Base-by-base conservation (phyloP, 208 protist genomes). In the Borovskyia barvae region DNA sequence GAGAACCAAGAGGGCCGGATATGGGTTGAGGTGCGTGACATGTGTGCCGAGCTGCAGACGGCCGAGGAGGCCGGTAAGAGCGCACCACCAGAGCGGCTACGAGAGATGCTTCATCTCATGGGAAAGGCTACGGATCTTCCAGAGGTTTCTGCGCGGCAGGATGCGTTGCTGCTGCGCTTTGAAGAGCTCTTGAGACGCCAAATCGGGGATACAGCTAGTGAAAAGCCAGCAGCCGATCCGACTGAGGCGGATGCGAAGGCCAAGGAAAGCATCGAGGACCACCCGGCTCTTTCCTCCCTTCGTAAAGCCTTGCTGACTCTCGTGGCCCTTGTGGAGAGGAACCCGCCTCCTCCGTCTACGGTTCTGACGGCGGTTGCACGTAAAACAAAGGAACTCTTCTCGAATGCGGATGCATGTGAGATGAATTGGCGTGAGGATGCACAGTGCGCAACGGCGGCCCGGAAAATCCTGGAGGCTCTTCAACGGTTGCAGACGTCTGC, bases 1-100 rank as follows among this genome's bases (percentile, higher is more conserved):
- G 17, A 32, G 11, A 37, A 19, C 15, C 50, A n/a, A 26, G 28
- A 57, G 25, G n/a, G 45, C 15, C 29, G 42, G 24, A 39, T 75
- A 20, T 80, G 68, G 49, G 54, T 12, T 5, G 42, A 63, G 19
- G 50, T 83, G 37, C 32, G 41, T 26, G 76, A 77, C 17, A 82
- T 84, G 58, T 58, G 50, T 2, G 30, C 50, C 2, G 72, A 82
- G 52, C 45, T 84, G 39, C 11, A 61, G 22, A 35, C 37, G 4
- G 60, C 70, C 5, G 56, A 68, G 9, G 42, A 32, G 24, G 12
- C 25, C 1, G 60, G 47, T 43, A 36, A 68, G n/a, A 35, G 20
- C 0, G 47, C 77, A 19, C 42, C 68, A n/a, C 20, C 33, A 19
- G 45, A 58, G 11, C 73, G 79, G 51, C 22, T 75, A 17, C 45